Evolutionary conservation across 352 stramenopile species (phyloP).

Genomic region (Phytophthora megakarya): DNA sequence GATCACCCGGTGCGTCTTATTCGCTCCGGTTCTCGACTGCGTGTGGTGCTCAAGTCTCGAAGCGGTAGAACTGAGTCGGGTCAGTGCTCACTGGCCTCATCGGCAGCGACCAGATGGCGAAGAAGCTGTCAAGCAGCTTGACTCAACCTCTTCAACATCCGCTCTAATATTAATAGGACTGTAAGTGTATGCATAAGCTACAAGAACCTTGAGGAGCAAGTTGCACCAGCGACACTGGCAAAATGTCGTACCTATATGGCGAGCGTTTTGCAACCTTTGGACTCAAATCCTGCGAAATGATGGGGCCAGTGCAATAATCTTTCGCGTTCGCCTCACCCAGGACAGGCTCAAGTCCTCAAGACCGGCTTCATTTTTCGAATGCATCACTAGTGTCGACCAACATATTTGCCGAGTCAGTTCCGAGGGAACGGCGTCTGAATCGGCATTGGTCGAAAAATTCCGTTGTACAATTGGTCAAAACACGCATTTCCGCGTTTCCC

Average conservation of each 20-base stretch:
- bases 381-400: not conserved
- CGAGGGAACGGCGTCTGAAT: conserved; percentile 4
- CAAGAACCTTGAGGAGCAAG: too few relatives aligned
- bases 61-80: conserved; percentile 20
- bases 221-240: not conserved
- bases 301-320: conserved; percentile 23
- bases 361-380: conserved; percentile 16
- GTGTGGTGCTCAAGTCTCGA: conserved; percentile 13
- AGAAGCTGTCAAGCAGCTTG: conserved; percentile 25
- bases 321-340: not conserved
- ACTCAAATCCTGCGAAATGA: not conserved
- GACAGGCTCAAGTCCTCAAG: conserved; percentile 12
- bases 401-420: conserved; percentile 26
- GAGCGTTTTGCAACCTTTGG: not conserved
- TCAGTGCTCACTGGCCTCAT: conserved; percentile 19
- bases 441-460: conserved; percentile 27
- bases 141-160: conserved; percentile 37
- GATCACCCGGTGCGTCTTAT: conserved; percentile 9
- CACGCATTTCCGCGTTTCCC: not conserved
- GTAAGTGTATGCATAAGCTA: too few relatives aligned
- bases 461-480: conserved; percentile 19
- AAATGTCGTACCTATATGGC: not conserved
- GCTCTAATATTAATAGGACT: not conserved
- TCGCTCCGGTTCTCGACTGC: conserved; percentile 1
- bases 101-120: conserved; percentile 17